phyloP scores from a whole-genome alignment of 169 alveolate species.

The Besnoitia besnoiti region DNA sequence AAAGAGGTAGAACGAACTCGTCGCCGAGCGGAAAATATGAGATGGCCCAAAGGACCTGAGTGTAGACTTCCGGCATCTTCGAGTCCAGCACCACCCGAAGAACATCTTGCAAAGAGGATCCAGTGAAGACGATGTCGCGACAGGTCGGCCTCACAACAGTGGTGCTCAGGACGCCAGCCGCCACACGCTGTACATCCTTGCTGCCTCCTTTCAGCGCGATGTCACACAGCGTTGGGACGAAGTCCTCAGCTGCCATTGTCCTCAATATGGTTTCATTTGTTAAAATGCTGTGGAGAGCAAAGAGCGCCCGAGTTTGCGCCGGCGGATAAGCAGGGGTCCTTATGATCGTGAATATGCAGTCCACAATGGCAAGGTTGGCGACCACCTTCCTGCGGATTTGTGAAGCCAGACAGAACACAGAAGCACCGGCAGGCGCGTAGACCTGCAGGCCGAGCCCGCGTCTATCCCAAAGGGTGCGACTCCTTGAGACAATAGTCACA shows the following conservation, averaged over 20 bases:
- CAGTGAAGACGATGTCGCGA: constrained; percentile 7
- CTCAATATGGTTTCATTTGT: constrained; percentile 7
- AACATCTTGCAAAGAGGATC: background rate
- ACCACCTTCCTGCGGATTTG: background rate
- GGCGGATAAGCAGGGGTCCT: background rate
- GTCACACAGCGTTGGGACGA: constrained; percentile 25
- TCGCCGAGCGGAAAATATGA: constrained; percentile 29
- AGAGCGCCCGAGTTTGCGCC: constrained; percentile 39
- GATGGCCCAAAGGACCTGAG: constrained; percentile 30
- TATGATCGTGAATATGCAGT: constrained; percentile 9
- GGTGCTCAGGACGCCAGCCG: constrained; percentile 23
- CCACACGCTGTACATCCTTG: constrained; percentile 27
- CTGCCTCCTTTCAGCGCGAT: constrained; percentile 21
- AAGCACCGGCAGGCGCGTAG: background rate
- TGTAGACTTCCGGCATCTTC: background rate
- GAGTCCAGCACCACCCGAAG: background rate
- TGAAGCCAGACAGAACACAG: background rate
- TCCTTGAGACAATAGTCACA: background rate
- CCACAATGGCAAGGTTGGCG: background rate
- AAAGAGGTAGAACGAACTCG: constrained; percentile 13
- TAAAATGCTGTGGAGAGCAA: constrained; percentile 36
- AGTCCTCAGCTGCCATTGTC: constrained; percentile 37
- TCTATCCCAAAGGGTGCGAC: too few relatives aligned
- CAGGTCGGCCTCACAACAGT: background rate
- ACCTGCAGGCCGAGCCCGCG: too few relatives aligned